Evolutionary conservation across 208 protist genomes (phyloP), one percentile per base, ranked within the genome.

Genomic region (Leishmania tropica): DNA sequence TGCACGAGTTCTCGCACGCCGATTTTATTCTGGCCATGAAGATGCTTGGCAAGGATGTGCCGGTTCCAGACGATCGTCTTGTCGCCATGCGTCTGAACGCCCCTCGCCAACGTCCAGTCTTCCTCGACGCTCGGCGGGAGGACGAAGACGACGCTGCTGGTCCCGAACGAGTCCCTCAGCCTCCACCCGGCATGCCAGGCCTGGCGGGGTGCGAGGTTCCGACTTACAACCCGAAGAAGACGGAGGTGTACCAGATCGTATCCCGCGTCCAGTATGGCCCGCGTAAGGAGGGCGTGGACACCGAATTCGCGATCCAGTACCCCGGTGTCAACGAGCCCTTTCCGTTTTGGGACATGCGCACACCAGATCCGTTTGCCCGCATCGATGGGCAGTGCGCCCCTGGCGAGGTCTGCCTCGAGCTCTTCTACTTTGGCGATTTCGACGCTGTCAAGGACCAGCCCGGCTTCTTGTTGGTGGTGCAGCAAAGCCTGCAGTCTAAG

Each of bases 361-460:
- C 83, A 13, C 90, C 92, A 0, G 88, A 96, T 70, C 35, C 80
- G 15, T 80, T 82, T 48, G 58, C 31, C 72, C 75, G 80, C 81
- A 51, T 83, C 31, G 84, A 88, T 53, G 40, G 45, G 6, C 76
- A 84, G 40, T 90, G 87, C 80, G 78, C 80, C 7, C 80, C 85
- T 1, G 89, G 90, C n/a, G 90, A 96, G 54, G 85, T 95, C 31
- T 90, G 90, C 78, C 71, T 96, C 19, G 92, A 96, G 81, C 86
- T 95, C 56, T 95, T 95, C 81, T 96, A 89, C 85, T 94, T 96
- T 88, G 93, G 90, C 47, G 89, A 94, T 82, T 92, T 94, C 81
- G 75, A 62, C 4, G 83, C 87, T 6, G 81, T 93, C 64, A 90
- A 89, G 73, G 86, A 94, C 73, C 75, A 84, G n/a, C 10, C 67